Evolutionary conservation across 257 asterid species (phyloP).

Genomic region (Solanum tarijense): DNA sequence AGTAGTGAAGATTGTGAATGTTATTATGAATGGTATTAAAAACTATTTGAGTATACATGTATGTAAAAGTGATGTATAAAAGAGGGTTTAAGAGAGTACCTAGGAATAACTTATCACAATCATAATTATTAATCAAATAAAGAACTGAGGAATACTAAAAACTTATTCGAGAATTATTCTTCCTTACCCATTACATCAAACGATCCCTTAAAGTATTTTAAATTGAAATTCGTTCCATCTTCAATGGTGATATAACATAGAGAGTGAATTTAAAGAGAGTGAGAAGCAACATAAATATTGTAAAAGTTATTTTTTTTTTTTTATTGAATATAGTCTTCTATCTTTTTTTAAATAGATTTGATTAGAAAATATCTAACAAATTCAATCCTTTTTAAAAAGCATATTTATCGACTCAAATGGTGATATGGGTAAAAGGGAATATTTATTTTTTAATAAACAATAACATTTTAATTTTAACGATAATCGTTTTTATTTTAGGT

Average conservation of each 20-base stretch:
- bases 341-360: background rate
- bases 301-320: too few relatives aligned
- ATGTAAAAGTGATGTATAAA: background rate
- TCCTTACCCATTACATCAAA: background rate
- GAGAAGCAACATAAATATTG: background rate
- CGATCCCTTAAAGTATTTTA: background rate
- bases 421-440: background rate
- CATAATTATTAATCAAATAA: background rate
- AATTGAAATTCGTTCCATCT: background rate
- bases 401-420: background rate
- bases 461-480: too few relatives aligned
- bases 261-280: background rate
- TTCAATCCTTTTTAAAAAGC: background rate
- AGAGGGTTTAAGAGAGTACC: background rate
- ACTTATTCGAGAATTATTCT: background rate
- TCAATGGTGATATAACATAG: background rate
- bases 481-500: background rate
- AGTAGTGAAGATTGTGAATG: background rate
- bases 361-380: background rate
- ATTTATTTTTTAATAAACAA: too few relatives aligned
- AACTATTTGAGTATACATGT: background rate
- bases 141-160: too few relatives aligned
- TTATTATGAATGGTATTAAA: too few relatives aligned
- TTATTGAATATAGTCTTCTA: too few relatives aligned
- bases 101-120: background rate